These are phyloP conservation scores for Escallonia herrerae DNA, from an alignment of 129 eudicot species.

Conservation along the genomic window DNA sequence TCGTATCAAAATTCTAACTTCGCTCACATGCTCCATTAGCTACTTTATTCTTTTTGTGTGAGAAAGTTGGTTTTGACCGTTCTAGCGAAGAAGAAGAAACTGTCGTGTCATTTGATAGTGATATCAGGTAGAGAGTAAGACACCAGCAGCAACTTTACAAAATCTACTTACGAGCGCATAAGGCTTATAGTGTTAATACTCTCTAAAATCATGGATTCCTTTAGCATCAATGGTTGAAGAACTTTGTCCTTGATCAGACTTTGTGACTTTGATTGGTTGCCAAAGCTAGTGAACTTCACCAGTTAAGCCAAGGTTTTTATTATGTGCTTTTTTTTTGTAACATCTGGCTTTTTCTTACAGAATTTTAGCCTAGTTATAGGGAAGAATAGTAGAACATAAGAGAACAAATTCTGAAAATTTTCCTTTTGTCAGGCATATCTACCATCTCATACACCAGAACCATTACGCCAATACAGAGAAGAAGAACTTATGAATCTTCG, in stretches of 20 bases:
- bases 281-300: background rate
- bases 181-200: background rate
- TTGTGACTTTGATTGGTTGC: background rate
- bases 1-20: background rate
- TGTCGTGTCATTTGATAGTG: background rate
- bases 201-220: background rate
- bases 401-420: background rate
- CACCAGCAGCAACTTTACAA: background rate
- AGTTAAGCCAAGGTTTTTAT: background rate
- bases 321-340: background rate
- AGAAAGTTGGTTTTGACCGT: too few relatives aligned
- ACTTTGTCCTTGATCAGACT: background rate
- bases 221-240: background rate
- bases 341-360: background rate
- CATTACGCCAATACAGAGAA: conserved; percentile 24
- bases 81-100: background rate
- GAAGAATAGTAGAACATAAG: background rate
- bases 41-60: too few relatives aligned
- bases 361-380: background rate
- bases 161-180: background rate
- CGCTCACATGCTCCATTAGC: background rate
- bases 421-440: conserved; percentile 20
- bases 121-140: background rate
- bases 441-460: conserved; percentile 23
- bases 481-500: conserved; percentile 25